Conservation (phyloP, 108 stramenopile species). For the Heterococcus sp. region DNA sequence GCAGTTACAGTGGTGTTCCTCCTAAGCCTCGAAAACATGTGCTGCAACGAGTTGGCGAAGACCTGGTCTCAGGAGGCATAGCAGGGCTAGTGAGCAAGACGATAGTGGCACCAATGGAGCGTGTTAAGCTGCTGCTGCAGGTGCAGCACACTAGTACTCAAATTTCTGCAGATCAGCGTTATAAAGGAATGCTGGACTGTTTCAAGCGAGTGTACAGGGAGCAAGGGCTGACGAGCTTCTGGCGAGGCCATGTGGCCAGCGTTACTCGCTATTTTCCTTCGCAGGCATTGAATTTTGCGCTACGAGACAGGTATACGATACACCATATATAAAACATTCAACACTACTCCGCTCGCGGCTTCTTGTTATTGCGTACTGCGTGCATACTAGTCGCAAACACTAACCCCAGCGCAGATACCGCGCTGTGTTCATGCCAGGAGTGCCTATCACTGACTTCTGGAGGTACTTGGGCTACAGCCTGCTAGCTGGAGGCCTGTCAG, state of each 20-base stretch:
- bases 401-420: conserved; percentile 64
- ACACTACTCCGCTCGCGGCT: neutral
- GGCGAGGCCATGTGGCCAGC: conserved; percentile 98
- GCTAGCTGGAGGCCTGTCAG: conserved; percentile 91
- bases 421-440: conserved; percentile 86
- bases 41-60: conserved; percentile 12
- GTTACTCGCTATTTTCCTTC: conserved; percentile 98
- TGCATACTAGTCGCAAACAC: neutral
- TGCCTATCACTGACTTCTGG: conserved; percentile 86
- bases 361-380: neutral
- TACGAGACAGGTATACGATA: conserved; percentile 73
- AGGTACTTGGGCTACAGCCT: conserved; percentile 92
- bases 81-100: conserved; percentile 17
- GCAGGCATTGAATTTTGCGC: conserved; percentile 98
- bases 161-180: conserved; percentile 92
- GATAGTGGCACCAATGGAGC: conserved; percentile 82
- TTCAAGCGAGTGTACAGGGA: conserved; percentile 87
- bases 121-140: conserved; percentile 97
- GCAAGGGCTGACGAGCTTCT: conserved; percentile 70
- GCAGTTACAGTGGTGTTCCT: no score
- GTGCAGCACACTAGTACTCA: conserved; percentile 88
- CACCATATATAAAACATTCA: neutral
- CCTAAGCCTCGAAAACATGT: no score
- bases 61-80: conserved; percentile 24
- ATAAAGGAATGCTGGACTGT: conserved; percentile 93